Percentiles rank a stretch among this genome's conserved stretches.
phyloP scores from a whole-genome alignment of 208 protist species.

The Dictyostelium gargantuum region DNA sequence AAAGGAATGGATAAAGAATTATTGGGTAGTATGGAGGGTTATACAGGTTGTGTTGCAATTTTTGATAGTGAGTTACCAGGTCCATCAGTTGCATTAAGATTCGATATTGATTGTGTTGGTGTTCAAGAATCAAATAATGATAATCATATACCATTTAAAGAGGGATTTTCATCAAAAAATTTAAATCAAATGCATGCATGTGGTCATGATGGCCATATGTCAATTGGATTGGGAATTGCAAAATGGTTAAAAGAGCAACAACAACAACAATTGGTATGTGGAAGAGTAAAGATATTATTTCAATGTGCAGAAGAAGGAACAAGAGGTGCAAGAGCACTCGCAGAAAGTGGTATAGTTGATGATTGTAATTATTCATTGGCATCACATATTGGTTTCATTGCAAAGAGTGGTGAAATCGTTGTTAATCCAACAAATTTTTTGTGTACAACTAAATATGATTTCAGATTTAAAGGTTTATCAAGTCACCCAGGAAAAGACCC shows the following conservation, averaged over 20 bases:
- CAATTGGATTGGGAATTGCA: not conserved
- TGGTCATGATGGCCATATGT: conserved; percentile 38
- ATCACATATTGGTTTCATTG: conserved; percentile 15
- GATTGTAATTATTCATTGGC: not conserved
- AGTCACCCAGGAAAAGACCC: not conserved
- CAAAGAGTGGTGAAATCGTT: not conserved
- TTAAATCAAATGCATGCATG: conserved; percentile 16
- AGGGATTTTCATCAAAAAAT: not conserved
- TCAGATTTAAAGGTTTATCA: not conserved
- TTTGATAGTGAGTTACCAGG: not conserved
- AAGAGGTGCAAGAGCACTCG: not conserved
- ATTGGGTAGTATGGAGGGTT: not conserved
- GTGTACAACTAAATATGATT: conserved; percentile 32
- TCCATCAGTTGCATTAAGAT: not conserved
- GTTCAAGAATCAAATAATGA: not conserved
- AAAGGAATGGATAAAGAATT: not conserved
- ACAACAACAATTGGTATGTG: not conserved
- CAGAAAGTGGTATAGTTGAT: not conserved
- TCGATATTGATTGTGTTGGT: conserved; percentile 29
- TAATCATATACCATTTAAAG: not conserved
- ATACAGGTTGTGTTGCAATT: not conserved
- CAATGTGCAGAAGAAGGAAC: conserved; percentile 14
- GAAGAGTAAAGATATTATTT: conserved; percentile 6
- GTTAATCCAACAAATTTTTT: not conserved
- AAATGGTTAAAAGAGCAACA: not conserved